Conservation (phyloP, 2,329 filamentous ascomycete species). For the Stagonosporopsis cucurbitacearum region DNA sequence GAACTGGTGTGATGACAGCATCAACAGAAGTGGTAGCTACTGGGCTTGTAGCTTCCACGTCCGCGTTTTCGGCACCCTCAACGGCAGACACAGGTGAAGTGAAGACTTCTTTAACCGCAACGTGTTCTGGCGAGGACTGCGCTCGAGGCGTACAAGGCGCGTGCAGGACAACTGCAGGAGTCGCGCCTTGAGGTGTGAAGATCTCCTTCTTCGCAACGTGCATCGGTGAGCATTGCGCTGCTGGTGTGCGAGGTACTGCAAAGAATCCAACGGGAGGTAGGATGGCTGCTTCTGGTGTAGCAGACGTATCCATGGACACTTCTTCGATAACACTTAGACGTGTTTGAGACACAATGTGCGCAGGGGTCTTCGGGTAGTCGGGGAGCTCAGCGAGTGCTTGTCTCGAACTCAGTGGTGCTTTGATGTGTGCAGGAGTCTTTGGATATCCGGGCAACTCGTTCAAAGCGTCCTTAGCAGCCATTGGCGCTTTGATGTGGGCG, state of each 20-base stretch:
- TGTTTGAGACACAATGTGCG: constrained; percentile 10
- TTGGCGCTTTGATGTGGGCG: constrained; percentile 24
- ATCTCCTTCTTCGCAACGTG: constrained; percentile 13
- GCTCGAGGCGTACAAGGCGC: constrained; percentile 9
- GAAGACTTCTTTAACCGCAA: constrained; percentile 12
- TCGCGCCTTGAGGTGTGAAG: constrained; percentile 3
- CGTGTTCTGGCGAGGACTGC: constrained; percentile 14
- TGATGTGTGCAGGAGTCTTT: constrained; percentile 33
- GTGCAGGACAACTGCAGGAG: constrained; percentile 3
- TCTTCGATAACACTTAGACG: constrained; percentile 13
- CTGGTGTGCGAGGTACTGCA: constrained; percentile 12
- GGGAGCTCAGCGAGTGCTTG: constrained; percentile 34
- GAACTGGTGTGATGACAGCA: constrained; percentile 7
- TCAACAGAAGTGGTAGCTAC: background rate
- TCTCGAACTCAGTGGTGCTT: constrained; percentile 25
- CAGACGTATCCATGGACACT: constrained; percentile 9
- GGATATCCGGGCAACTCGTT: constrained; percentile 34
- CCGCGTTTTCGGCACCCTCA: background rate
- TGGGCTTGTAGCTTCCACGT: background rate
- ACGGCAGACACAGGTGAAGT: background rate
- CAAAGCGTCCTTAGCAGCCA: constrained; percentile 26
- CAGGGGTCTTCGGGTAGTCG: constrained; percentile 19
- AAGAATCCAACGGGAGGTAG: constrained; percentile 10
- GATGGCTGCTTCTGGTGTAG: background rate
- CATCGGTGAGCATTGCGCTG: constrained; percentile 12